These are phyloP conservation scores for Boletus semigastroideus DNA, from an alignment of 1,284 basidiomycete genomes.

Conservation along the genomic window DNA sequence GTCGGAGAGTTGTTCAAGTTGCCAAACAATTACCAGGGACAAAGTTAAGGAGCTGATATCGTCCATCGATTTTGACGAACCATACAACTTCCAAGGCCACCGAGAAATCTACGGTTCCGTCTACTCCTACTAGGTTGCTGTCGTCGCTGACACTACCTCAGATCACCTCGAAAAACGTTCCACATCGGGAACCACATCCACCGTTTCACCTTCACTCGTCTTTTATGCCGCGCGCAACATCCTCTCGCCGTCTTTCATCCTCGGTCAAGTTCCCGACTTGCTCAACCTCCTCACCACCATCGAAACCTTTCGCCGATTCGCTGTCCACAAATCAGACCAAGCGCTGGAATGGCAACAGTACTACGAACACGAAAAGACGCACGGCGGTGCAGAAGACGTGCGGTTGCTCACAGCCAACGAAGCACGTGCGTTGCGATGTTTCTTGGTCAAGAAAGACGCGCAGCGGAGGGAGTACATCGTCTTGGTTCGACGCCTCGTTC, in stretches of 20 bases:
- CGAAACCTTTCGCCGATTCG: slow-evolving; percentile 40
- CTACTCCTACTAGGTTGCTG: too few species aligned
- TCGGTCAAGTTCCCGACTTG: slow-evolving; percentile 39
- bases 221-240: slow-evolving; percentile 41
- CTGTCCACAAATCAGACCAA: slow-evolving; percentile 29
- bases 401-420: slow-evolving; percentile 20
- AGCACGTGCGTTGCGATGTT: slow-evolving; percentile 10
- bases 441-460: slow-evolving; percentile 13
- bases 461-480: slow-evolving; percentile 37
- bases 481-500: slow-evolving; percentile 31
- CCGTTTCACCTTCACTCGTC: slow-evolving; percentile 34
- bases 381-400: slow-evolving; percentile 5
- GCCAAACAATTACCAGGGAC: too few species aligned
- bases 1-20: too few species aligned
- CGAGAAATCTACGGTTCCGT: too few species aligned
- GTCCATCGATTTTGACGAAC: too few species aligned
- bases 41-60: too few species aligned
- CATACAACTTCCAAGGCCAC: too few species aligned
- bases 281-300: slow-evolving; percentile 42
- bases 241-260: slow-evolving; percentile 35
- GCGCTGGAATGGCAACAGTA: slow-evolving; percentile 37
- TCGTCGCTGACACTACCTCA: neutral
- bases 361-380: slow-evolving; percentile 20
- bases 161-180: slow-evolving; percentile 12
- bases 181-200: neutral